These are phyloP conservation scores for Trichoderma parareesei DNA, from an alignment of 495 filamentous ascomycete species.

Conservation along the genomic window DNA sequence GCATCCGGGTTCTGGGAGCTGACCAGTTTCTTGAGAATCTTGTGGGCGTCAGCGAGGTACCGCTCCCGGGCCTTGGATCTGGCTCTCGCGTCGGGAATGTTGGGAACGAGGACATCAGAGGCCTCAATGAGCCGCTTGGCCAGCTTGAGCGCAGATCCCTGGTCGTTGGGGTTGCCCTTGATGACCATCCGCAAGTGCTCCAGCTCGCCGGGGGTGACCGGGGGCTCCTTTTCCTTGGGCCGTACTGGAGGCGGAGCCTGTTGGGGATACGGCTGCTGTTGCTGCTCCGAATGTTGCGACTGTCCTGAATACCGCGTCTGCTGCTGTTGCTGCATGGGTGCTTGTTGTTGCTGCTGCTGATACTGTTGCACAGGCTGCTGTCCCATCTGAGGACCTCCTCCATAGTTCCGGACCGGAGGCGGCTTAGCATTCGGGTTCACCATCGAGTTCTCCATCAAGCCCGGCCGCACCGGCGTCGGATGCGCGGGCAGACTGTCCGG, in stretches of 20 bases:
- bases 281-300: conserved; percentile 18
- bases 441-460: conserved; percentile 52
- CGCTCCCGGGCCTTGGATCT: conserved; percentile 71
- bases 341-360: neutral
- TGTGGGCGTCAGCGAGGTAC: conserved; percentile 78
- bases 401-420: conserved; percentile 67
- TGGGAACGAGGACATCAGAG: conserved; percentile 61
- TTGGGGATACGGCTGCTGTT: conserved; percentile 23
- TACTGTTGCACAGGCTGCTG: conserved; percentile 10
- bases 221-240: conserved; percentile 29
- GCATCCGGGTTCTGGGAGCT: conserved; percentile 61
- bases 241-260: neutral
- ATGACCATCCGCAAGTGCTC: conserved; percentile 60
- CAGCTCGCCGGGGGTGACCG: conserved; percentile 72
- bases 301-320: conserved; percentile 12
- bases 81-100: conserved; percentile 65
- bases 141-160: conserved; percentile 58
- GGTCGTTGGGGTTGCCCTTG: conserved; percentile 62
- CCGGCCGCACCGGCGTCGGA: conserved; percentile 72
- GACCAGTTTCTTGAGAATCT: conserved; percentile 80
- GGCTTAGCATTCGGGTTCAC: conserved; percentile 48
- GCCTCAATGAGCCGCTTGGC: conserved; percentile 87
- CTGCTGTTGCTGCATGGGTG: conserved; percentile 13
- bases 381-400: conserved; percentile 27
- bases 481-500: conserved; percentile 66